Evolutionary conservation across 2,329 filamentous ascomycete genomes (phyloP).

Genomic region (Ascochyta rabiei): DNA sequence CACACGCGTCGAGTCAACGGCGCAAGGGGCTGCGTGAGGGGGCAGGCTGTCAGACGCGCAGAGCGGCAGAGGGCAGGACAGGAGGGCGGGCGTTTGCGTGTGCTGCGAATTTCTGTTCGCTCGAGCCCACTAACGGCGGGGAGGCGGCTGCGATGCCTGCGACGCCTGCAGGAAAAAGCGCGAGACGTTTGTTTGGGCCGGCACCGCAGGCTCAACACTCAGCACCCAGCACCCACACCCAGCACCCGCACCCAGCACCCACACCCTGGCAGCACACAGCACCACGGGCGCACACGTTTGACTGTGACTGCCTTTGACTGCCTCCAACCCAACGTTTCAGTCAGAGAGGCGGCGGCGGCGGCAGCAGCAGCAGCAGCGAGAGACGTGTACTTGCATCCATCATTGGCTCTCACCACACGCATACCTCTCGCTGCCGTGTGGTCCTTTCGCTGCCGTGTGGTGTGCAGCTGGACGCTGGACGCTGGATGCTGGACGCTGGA

Average conservation of each 20-base stretch:
- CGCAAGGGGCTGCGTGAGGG: constrained; percentile 9
- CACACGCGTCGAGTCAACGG: constrained; percentile 16
- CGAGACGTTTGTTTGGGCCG: neutral
- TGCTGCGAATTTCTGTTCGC: constrained; percentile 11
- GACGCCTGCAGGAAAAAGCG: neutral
- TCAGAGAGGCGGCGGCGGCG: too few species aligned
- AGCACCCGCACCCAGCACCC: too few species aligned
- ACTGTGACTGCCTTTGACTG: neutral
- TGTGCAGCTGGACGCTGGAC: too few species aligned
- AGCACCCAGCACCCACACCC: neutral
- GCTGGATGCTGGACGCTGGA: too few species aligned
- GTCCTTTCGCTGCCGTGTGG: neutral
- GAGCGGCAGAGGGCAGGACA: neutral
- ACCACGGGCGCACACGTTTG: constrained; percentile 1
- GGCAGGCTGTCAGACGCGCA: neutral
- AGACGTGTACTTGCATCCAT: neutral
- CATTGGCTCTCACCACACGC: constrained; percentile 5
- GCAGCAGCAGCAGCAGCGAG: neutral
- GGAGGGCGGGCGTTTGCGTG: constrained; percentile 1
- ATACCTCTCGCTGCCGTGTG: neutral
- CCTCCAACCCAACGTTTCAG: neutral
- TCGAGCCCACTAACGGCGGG: constrained; percentile 11
- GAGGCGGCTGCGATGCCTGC: constrained; percentile 4
- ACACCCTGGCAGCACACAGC: too few species aligned
- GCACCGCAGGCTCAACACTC: neutral